Conservation (phyloP, 1,139 yeast genomes). For the Pichia sp. region DNA sequence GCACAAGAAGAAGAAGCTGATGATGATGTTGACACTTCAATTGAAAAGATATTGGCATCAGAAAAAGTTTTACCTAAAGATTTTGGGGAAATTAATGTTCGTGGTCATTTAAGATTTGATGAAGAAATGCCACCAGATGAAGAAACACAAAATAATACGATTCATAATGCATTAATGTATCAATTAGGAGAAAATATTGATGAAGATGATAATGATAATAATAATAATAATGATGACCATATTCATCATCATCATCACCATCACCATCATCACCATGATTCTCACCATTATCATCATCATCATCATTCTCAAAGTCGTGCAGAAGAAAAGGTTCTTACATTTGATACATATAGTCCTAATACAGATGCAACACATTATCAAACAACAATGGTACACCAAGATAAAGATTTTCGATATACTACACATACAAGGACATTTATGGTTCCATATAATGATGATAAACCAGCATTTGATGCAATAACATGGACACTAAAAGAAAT, state of each 20-base stretch:
- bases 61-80: slow-evolving; percentile 14
- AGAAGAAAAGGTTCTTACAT: slow-evolving; percentile 15
- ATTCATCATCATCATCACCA: slow-evolving; percentile 1
- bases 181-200: slow-evolving; percentile 4
- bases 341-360: slow-evolving; percentile 25
- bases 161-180: slow-evolving; percentile 26
- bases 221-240: not conserved
- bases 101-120: slow-evolving; percentile 18
- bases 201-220: not conserved
- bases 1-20: slow-evolving; percentile 7
- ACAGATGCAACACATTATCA: slow-evolving; percentile 19
- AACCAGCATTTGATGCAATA: slow-evolving; percentile 52
- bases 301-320: not conserved
- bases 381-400: slow-evolving; percentile 38
- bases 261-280: not conserved
- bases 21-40: slow-evolving; percentile 7
- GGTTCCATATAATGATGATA: slow-evolving; percentile 55
- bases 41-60: slow-evolving; percentile 7
- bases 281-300: slow-evolving; percentile 1
- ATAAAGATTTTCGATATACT: slow-evolving; percentile 47
- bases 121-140: slow-evolving; percentile 21
- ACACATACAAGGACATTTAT: slow-evolving; percentile 57
- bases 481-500: slow-evolving; percentile 64
- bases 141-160: slow-evolving; percentile 27
- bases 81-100: slow-evolving; percentile 15